Base-by-base conservation (phyloP, 805 yeast species). In the Jamesozyma hellenica region DNA sequence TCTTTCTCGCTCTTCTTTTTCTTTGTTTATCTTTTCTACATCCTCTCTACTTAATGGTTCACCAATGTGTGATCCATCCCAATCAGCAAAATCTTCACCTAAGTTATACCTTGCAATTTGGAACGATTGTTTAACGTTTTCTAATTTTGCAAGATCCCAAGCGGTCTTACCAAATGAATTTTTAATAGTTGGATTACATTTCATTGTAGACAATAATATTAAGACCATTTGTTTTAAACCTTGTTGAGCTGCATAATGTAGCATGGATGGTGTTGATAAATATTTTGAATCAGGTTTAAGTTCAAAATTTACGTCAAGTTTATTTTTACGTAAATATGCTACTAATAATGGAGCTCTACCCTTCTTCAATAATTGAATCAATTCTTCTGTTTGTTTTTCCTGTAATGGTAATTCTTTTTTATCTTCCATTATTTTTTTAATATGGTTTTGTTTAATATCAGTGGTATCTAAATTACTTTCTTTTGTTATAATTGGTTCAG, bases 281-380 rank as follows among this genome's bases (percentile, higher is more conserved):
- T 71, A 80, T 40, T 70, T 73, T 0, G 63, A 45, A 8, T 55
- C 59, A 0, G 96, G 95, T 28, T 68, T 58, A 4, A 90, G 57
- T 15, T 34, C 35, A 44, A 77, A 74, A 44, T 83, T 69, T 7
- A 71, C 66, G 32, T 68, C 64, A 1, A 83, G 56, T 1, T 70
- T 68, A 49, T 84, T 68, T 45, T 76, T 74, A 42, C 70, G 71
- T 38, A 88, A 44, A 51, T 76, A 83, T 1, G 75, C 62, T 0
- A 81, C 62, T 32, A 92, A 56, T 23, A 82, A 72, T 1, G 95
- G 94, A 0, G 87, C 83, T 49, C 79, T 80, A 4, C 86, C 81
- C 48, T 79, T 81, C 50, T 78, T 82, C 43, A 90, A 55, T 21
- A 79, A 64, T 2, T 67, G 58, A 1, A 79, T 56, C 10, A 87